These are phyloP conservation scores for Aspergillus steynii DNA, from an alignment of 495 filamentous ascomycete species.

Conservation along the genomic window DNA sequence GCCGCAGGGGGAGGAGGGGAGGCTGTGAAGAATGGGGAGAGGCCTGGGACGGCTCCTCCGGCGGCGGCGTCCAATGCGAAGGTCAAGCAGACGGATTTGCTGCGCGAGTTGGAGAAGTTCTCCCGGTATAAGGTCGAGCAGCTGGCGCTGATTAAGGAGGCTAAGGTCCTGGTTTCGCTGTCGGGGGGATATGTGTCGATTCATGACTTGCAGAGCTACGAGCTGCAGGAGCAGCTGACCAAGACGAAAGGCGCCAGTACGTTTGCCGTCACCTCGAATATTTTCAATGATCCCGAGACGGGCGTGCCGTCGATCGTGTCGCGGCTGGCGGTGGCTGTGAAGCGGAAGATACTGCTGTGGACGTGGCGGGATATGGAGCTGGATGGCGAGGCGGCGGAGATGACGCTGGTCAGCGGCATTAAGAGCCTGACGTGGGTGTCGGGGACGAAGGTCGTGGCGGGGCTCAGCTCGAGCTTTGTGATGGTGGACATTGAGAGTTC, in stretches of 20 bases:
- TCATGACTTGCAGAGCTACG: constrained; percentile 83
- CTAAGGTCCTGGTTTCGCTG: constrained; percentile 83
- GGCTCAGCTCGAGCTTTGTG: constrained; percentile 84
- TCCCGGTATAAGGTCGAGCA: constrained; percentile 85
- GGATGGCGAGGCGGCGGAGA: constrained; percentile 67
- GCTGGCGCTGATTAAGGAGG: constrained; percentile 92
- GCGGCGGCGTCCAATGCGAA: constrained; percentile 21
- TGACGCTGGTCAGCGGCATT: constrained; percentile 74
- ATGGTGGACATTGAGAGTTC: constrained; percentile 79
- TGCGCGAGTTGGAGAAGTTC: constrained; percentile 93
- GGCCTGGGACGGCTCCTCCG: constrained; percentile 7
- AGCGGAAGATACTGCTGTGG: constrained; percentile 87
- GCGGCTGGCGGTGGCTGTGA: constrained; percentile 85
- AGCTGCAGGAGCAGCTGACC: constrained; percentile 72
- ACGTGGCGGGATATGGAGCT: constrained; percentile 95
- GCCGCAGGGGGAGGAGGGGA: constrained; percentile 8
- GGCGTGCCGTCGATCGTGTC: constrained; percentile 89
- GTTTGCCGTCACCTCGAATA: constrained; percentile 93
- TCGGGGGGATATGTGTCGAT: constrained; percentile 85
- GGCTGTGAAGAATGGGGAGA: constrained; percentile 17
- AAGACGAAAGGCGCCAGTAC: constrained; percentile 84
- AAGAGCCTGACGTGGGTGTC: constrained; percentile 88
- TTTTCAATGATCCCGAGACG: constrained; percentile 82
- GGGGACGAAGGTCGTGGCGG: constrained; percentile 80
- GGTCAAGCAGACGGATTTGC: constrained; percentile 70